Evolutionary conservation across 306 rosid species (phyloP), one percentile per base, ranked within the genome.

Genomic region (Glycine latifolia): DNA sequence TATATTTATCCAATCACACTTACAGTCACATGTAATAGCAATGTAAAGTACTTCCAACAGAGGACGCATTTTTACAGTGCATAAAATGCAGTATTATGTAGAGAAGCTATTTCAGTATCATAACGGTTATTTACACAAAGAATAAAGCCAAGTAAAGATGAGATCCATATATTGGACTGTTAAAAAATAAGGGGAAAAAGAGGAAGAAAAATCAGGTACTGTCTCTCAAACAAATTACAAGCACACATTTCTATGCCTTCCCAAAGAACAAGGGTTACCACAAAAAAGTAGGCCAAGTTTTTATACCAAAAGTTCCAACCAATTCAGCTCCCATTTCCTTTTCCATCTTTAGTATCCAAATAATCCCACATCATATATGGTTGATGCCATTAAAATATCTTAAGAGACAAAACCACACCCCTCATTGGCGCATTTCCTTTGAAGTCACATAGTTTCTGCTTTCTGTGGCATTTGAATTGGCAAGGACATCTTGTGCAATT

Each of bases 391-490:
- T 20, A 20, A 20, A 20, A 20, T 20, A 20, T 20, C 20, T 1
- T 26, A 26, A 26, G 31, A 26, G 31, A 26, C 31, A 26, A 79
- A 66, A 16, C 33, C 73, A 15, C 71, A 12, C 69, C 62, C 31
- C 70, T 89, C 89, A 92, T 81, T 81, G 91, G 16, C 82, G 85
- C 67, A 69, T 84, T 72, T 94, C 96, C 77, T 86, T 89, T 3
- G 91, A 69, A 48, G 89, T 71, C 44, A 59, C 88, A 71, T 92
- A 80, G 80, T 85, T 86, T 92, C 92, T 89, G 87, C 94, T 87
- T 86, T 92, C 98, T 0, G 89, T 91, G 63, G 89, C 88, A 84
- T 87, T 86, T 10, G 91, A 87, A 67, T 85, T 89, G 49, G 86
- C 91, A 75, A 91, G 84, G 61, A 66, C 94, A 3, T 92, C 97